phyloP scores from a whole-genome alignment of 495 filamentous ascomycete genomes.

The Mytilinidion resinicola region DNA sequence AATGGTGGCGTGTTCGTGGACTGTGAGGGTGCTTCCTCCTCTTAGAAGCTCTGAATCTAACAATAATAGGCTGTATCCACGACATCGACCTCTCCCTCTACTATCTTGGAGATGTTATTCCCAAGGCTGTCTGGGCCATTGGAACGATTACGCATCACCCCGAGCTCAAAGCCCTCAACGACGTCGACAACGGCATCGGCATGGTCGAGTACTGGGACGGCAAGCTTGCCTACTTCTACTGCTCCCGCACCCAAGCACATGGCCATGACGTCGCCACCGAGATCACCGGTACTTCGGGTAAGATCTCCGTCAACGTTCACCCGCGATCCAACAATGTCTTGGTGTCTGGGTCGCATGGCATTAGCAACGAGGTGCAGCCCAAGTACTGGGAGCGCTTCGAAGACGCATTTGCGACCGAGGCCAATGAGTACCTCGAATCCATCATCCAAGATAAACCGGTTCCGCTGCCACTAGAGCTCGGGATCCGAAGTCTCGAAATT shows the following conservation, averaged over 20 bases:
- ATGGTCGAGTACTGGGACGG: conserved; percentile 23
- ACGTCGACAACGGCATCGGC: conserved; percentile 25
- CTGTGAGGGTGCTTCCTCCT: neutral
- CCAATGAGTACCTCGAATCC: conserved; percentile 20
- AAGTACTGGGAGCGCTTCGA: conserved; percentile 23
- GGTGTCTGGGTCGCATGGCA: conserved; percentile 1
- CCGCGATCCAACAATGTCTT: conserved; percentile 20
- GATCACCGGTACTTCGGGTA: conserved; percentile 24
- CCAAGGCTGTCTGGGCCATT: conserved; percentile 25
- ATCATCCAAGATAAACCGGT: conserved; percentile 9
- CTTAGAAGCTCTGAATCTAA: neutral
- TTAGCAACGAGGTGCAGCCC: conserved; percentile 14
- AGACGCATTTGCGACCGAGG: conserved; percentile 20
- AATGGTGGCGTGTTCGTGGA: conserved; percentile 54
- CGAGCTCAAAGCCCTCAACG: conserved; percentile 11
- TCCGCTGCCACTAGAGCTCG: conserved; percentile 12
- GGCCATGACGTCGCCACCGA: conserved; percentile 26
- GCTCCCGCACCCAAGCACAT: conserved; percentile 24
- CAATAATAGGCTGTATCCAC: conserved; percentile 3
- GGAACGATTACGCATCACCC: conserved; percentile 16
- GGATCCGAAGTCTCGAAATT: conserved; percentile 16
- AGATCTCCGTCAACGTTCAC: conserved; percentile 18
- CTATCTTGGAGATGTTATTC: conserved; percentile 23
- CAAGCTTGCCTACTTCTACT: conserved; percentile 24
- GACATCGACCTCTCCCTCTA: conserved; percentile 26